phyloP scores from a whole-genome alignment of 192 early-diverging fungal species.

The Podila clonocystis region DNA sequence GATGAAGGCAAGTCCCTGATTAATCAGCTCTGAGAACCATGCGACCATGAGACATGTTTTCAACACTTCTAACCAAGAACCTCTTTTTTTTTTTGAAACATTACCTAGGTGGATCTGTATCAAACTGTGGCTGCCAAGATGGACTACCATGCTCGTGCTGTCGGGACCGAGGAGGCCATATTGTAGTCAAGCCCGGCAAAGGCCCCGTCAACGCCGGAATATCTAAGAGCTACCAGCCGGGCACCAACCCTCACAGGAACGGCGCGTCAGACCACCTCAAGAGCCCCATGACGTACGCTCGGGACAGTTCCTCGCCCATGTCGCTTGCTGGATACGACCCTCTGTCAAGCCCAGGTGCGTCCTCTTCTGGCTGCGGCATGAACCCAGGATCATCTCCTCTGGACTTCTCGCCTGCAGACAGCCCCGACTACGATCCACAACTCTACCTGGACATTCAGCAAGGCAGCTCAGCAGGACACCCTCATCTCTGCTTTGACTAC shows the following conservation, averaged over 20 bases:
- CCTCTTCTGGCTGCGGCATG: neutral
- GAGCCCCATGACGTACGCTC: neutral
- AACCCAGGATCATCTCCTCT: conserved; percentile 1
- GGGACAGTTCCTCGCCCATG: neutral
- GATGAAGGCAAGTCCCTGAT: conserved; percentile 27
- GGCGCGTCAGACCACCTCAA: neutral
- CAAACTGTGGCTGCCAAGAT: conserved; percentile 23
- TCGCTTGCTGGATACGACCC: neutral
- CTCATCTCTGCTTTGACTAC: conserved; percentile 37
- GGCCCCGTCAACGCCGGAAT: conserved; percentile 7
- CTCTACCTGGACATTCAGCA: neutral
- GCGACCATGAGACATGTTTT: no score
- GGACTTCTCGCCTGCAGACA: conserved; percentile 3
- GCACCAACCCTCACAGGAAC: neutral
- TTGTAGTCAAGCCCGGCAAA: conserved; percentile 28
- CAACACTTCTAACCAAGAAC: neutral
- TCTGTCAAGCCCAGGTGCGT: neutral
- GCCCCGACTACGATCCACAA: neutral
- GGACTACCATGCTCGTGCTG: conserved; percentile 33
- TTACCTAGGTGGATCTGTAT: neutral
- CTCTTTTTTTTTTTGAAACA: neutral
- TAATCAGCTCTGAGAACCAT: no score
- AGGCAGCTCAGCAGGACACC: neutral
- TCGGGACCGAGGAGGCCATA: conserved; percentile 27
- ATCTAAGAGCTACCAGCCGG: conserved; percentile 10